Conservation (phyloP, 495 filamentous ascomycete species). For the Daldinia childiae region DNA sequence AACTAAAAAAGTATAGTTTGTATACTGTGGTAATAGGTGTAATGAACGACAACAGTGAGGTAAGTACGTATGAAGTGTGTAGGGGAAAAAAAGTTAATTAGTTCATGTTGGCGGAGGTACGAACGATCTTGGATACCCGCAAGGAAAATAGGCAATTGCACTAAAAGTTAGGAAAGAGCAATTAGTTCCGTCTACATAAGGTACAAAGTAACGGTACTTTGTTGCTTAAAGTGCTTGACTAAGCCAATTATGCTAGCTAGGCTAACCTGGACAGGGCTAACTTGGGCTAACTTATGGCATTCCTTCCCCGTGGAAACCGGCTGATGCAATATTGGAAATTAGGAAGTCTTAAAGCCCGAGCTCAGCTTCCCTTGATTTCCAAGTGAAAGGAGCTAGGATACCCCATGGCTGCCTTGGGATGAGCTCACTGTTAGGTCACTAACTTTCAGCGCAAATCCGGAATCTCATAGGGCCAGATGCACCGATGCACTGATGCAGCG, state of each 20-base stretch:
- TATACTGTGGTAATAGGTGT: slow-evolving; percentile 23
- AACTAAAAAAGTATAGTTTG: slow-evolving; percentile 14
- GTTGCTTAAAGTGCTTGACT: slow-evolving; percentile 14
- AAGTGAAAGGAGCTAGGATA: slow-evolving; percentile 7
- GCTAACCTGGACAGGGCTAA: slow-evolving; percentile 13
- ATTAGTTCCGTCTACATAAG: background rate
- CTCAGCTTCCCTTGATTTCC: slow-evolving; percentile 27
- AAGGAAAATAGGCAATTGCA: background rate
- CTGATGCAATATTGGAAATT: slow-evolving; percentile 32
- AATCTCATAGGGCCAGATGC: slow-evolving; percentile 41
- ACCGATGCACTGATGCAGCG: slow-evolving; percentile 4
- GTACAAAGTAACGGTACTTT: slow-evolving; percentile 1
- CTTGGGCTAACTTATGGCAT: slow-evolving; percentile 16
- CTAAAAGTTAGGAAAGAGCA: background rate
- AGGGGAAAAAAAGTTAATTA: slow-evolving; percentile 11
- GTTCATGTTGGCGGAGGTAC: slow-evolving; percentile 7
- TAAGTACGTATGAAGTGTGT: slow-evolving; percentile 4
- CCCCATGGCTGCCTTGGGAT: background rate
- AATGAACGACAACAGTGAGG: slow-evolving; percentile 37
- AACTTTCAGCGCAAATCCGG: slow-evolving; percentile 3
- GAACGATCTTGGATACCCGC: slow-evolving; percentile 4
- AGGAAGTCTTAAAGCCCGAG: slow-evolving; percentile 23
- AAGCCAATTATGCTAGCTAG: slow-evolving; percentile 4
- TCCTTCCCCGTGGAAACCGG: slow-evolving; percentile 29
- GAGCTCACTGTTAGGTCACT: slow-evolving; percentile 4